Percentiles rank a stretch among this genome's conserved stretches.
These are phyloP conservation scores for Sanguinoderma infundibulare DNA, from an alignment of 1,284 basidiomycete genomes.

Conservation along the genomic window DNA sequence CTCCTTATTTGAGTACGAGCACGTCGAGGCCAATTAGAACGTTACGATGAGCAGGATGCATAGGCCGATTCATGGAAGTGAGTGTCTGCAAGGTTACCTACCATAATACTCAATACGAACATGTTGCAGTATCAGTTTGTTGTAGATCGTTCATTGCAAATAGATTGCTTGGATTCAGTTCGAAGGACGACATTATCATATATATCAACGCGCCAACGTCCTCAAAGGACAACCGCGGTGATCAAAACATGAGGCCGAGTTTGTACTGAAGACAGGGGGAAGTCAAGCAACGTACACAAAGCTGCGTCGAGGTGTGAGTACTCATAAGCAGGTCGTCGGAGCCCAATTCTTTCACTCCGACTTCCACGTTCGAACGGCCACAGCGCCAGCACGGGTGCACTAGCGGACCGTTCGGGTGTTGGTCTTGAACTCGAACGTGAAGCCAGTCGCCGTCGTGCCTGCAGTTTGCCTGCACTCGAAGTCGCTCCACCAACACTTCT, in stretches of 20 bases:
- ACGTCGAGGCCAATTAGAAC: slow-evolving; percentile 5
- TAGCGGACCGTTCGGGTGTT: not conserved
- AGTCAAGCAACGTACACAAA: not conserved
- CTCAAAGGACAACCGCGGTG: not conserved
- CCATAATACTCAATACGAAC: not conserved
- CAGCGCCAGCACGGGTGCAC: not conserved
- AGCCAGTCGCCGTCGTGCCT: not conserved
- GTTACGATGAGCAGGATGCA: not conserved
- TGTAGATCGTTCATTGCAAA: not conserved
- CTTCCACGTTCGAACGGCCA: not conserved
- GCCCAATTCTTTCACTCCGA: not conserved
- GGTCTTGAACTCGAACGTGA: not conserved
- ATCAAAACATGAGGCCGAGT: not conserved
- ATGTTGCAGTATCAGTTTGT: not conserved
- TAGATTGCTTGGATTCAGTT: not conserved
- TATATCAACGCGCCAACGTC: not conserved
- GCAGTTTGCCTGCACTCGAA: not conserved
- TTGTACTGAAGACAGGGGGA: not conserved
- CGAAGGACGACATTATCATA: not conserved
- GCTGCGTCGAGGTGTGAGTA: not conserved
- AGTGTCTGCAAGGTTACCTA: not conserved
- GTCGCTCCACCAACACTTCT: not conserved
- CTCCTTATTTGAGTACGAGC: too few species aligned
- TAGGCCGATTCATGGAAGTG: not conserved
- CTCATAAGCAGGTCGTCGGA: not conserved